These are phyloP conservation scores for Pezicula carpinea DNA, from an alignment of 2,329 filamentous ascomycete species.

Conservation along the genomic window DNA sequence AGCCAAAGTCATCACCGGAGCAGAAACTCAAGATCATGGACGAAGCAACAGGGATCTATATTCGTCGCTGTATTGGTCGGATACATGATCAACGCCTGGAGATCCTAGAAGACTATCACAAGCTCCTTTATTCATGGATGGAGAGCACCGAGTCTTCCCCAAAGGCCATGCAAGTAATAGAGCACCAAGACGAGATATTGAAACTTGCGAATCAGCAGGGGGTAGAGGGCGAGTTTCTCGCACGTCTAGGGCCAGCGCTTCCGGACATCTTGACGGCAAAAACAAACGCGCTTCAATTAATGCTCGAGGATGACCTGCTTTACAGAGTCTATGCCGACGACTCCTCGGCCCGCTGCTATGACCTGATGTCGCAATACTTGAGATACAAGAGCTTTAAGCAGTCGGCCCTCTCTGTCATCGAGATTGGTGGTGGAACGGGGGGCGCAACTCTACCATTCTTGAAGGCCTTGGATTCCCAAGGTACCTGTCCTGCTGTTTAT, in stretches of 20 bases:
- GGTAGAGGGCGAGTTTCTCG: slow-evolving; percentile 3
- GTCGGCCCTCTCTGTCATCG: slow-evolving; percentile 4
- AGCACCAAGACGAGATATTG: not conserved
- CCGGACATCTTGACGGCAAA: not conserved
- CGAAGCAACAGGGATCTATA: not conserved
- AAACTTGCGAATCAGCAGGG: not conserved
- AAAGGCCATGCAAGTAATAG: not conserved
- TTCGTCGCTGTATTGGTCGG: not conserved
- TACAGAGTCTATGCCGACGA: not conserved
- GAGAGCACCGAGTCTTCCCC: not conserved
- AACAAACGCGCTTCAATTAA: not conserved
- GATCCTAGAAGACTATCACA: not conserved
- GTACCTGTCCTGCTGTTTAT: not conserved
- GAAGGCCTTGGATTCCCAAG: slow-evolving; percentile 1
- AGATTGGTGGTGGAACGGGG: slow-evolving; percentile 8
- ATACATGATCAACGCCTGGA: not conserved
- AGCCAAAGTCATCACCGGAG: not conserved
- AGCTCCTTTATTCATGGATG: not conserved
- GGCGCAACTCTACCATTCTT: slow-evolving; percentile 2
- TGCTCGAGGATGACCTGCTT: slow-evolving; percentile 2
- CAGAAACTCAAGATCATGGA: not conserved
- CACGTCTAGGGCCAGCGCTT: not conserved
- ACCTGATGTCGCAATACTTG: not conserved
- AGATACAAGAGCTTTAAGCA: slow-evolving; percentile 14
- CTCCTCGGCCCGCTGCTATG: not conserved